Evolutionary conservation across 768 basidiomycete genomes (phyloP).

Genomic region (Termitomyces bulborhizus): DNA sequence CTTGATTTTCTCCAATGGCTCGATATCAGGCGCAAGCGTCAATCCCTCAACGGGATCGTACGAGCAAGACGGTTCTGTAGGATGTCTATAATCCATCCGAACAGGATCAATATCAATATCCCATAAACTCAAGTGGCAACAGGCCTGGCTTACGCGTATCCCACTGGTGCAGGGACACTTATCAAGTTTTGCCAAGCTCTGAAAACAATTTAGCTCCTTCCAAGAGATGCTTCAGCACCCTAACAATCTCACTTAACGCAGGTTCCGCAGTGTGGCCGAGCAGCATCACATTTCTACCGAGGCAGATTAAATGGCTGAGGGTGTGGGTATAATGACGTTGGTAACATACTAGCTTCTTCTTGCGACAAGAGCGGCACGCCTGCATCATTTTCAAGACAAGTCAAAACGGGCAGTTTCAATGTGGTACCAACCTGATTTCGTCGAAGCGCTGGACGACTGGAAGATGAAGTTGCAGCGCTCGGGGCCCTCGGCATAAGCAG

Average conservation of each 20-base stretch:
- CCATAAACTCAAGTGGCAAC: background rate
- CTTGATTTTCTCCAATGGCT: conserved; percentile 74
- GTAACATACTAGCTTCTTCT: conserved; percentile 68
- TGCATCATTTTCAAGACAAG: conserved; percentile 18
- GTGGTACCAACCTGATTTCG: conserved; percentile 60
- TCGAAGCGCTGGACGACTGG: conserved; percentile 60
- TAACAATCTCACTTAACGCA: conserved; percentile 63
- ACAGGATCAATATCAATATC: conserved; percentile 12
- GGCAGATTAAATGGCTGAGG: background rate
- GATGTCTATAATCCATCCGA: conserved; percentile 47
- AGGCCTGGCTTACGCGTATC: conserved; percentile 61
- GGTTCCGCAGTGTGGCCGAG: conserved; percentile 79
- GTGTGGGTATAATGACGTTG: background rate
- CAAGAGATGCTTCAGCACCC: background rate
- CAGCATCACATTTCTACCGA: conserved; percentile 79
- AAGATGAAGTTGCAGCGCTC: conserved; percentile 32
- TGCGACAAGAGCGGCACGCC: conserved; percentile 81
- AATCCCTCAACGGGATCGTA: conserved; percentile 87
- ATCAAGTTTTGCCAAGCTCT: conserved; percentile 76
- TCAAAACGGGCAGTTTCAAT: background rate
- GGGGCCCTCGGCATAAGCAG: conserved; percentile 61
- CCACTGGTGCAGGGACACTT: conserved; percentile 79
- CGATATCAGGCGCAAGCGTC: conserved; percentile 66
- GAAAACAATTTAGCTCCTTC: background rate
- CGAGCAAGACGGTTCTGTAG: conserved; percentile 77